Conservation (phyloP, 1,139 yeast species). For the Debaryomyces psychrophilus region DNA sequence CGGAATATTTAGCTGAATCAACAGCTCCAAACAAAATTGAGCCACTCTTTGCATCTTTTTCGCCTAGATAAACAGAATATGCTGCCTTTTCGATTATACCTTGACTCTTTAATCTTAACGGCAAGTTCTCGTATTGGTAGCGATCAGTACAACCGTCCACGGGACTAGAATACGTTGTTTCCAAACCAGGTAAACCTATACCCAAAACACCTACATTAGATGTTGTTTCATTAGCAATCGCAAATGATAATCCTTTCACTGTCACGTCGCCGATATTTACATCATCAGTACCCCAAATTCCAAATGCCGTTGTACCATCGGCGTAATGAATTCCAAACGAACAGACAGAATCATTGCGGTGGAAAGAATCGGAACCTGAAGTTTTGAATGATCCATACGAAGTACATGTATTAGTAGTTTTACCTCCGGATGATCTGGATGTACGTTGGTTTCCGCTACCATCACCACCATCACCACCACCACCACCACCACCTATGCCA, state of each 20-base stretch:
- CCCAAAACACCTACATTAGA: constrained; percentile 55
- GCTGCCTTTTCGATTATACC: constrained; percentile 55
- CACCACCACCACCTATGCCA: constrained; percentile 10
- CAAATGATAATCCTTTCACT: constrained; percentile 53
- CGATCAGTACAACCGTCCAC: constrained; percentile 12
- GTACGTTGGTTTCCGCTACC: background rate
- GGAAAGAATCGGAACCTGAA: constrained; percentile 34
- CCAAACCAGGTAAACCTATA: constrained; percentile 57
- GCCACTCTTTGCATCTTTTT: constrained; percentile 31
- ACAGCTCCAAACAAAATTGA: constrained; percentile 54
- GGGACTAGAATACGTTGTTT: constrained; percentile 32
- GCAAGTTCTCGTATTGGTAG: constrained; percentile 33
- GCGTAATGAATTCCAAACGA: constrained; percentile 57
- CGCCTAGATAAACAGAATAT: constrained; percentile 51
- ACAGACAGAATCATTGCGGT: constrained; percentile 35
- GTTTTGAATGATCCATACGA: constrained; percentile 44
- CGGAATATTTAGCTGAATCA: constrained; percentile 50
- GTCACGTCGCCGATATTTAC: constrained; percentile 42
- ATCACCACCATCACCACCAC: constrained; percentile 13
- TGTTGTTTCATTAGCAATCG: constrained; percentile 48
- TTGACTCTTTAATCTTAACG: constrained; percentile 27
- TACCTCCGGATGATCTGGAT: constrained; percentile 11
- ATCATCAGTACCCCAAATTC: constrained; percentile 57
- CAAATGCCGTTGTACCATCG: constrained; percentile 62
- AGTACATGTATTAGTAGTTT: constrained; percentile 34